phyloP scores from a whole-genome alignment of 2,329 filamentous ascomycete species.

The Zymoseptoria brevis region DNA sequence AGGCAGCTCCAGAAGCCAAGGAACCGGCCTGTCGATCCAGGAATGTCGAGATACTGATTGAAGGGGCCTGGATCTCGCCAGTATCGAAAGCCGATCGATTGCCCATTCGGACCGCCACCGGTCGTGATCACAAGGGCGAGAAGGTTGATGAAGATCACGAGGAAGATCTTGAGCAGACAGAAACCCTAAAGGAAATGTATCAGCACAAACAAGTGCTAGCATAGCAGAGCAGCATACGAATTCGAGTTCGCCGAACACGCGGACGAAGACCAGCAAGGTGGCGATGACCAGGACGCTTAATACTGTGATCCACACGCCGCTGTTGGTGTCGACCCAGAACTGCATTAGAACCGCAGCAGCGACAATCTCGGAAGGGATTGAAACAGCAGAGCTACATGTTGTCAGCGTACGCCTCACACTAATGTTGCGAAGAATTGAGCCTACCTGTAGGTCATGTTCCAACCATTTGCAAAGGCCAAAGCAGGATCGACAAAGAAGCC shows the following conservation, averaged over 20 bases:
- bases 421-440: background rate
- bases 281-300: constrained; percentile 8
- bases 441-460: constrained; percentile 8
- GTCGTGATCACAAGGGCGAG: constrained; percentile 15
- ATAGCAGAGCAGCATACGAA: constrained; percentile 1
- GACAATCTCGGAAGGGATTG: constrained; percentile 11
- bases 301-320: constrained; percentile 12
- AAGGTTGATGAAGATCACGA: constrained; percentile 18
- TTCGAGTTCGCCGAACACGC: constrained; percentile 16
- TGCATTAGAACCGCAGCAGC: constrained; percentile 9
- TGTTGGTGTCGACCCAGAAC: constrained; percentile 11
- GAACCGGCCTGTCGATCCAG: constrained; percentile 11
- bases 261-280: constrained; percentile 7
- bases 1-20: constrained; percentile 13
- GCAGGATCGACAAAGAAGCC: constrained; percentile 15
- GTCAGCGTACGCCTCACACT: background rate
- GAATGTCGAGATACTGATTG: constrained; percentile 11
- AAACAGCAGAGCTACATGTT: constrained; percentile 4
- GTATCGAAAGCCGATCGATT: constrained; percentile 13
- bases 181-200: background rate
- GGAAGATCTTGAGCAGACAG: constrained; percentile 15
- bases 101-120: constrained; percentile 12
- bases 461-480: constrained; percentile 10
- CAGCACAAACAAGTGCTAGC: background rate
- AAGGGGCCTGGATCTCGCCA: constrained; percentile 14